phyloP scores from a whole-genome alignment of 2,329 filamentous ascomycete species.

The Paramyrothecium sp. region DNA sequence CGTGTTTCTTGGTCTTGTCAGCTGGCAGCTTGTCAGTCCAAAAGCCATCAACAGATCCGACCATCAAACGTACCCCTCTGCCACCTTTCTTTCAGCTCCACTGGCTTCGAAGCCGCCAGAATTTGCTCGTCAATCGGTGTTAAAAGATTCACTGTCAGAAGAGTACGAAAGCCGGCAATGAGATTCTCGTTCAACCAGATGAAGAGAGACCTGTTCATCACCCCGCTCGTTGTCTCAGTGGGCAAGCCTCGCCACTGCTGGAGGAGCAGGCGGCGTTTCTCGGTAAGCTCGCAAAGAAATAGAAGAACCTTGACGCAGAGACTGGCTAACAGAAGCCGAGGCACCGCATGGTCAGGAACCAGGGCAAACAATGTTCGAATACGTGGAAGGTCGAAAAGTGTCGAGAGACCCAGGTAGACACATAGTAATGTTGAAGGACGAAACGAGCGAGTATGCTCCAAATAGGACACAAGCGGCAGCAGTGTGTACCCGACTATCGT shows the following conservation, averaged over 20 bases:
- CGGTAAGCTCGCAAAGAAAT: constrained; percentile 24
- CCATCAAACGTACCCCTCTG: constrained; percentile 4
- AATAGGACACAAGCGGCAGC: constrained; percentile 21
- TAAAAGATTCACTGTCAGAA: constrained; percentile 16
- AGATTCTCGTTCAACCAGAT: constrained; percentile 30
- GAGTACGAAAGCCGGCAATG: constrained; percentile 18
- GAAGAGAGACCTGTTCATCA: constrained; percentile 27
- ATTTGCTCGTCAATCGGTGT: constrained; percentile 12
- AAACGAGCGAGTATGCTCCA: constrained; percentile 28
- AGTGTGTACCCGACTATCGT: constrained; percentile 12
- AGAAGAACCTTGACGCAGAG: constrained; percentile 24
- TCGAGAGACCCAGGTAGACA: constrained; percentile 25
- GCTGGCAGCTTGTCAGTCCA: constrained; percentile 1
- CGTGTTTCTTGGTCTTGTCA: constrained; percentile 15
- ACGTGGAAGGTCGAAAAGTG: constrained; percentile 28
- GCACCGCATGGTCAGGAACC: constrained; percentile 13
- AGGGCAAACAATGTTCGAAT: constrained; percentile 29
- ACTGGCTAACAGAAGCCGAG: constrained; percentile 19
- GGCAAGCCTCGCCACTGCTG: constrained; percentile 15
- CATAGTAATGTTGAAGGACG: constrained; percentile 29
- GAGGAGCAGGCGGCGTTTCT: constrained; percentile 21
- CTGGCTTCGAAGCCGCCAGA: constrained; percentile 11
- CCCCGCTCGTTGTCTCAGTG: constrained; percentile 27
- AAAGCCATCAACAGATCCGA: neutral
- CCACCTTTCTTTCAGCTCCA: constrained; percentile 9